A percentile compares a stretch with the other conserved stretches of the same genome.
Evolutionary conservation across 805 yeast species (phyloP).

Genomic region (Pichia californica): DNA sequence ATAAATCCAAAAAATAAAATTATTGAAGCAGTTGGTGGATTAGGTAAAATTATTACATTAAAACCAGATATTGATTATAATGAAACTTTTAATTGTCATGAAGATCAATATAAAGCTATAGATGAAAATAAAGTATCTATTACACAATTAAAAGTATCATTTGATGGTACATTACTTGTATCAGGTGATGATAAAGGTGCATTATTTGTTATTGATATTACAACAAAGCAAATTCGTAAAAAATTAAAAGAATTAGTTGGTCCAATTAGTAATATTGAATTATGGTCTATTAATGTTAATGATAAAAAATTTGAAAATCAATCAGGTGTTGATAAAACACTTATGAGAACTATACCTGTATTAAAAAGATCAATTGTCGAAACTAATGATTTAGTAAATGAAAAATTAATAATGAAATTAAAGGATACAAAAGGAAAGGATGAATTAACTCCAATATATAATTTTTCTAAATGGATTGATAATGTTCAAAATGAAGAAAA

Average conservation of each 20-base stretch:
- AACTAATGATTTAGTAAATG: conserved; percentile 33
- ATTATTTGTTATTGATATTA: conserved; percentile 60
- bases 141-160: conserved; percentile 50
- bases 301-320: conserved; percentile 13
- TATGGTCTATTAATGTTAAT: conserved; percentile 16
- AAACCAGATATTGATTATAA: conserved; percentile 43
- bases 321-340: conserved; percentile 27
- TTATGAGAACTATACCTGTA: conserved; percentile 46
- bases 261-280: conserved; percentile 20
- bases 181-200: conserved; percentile 74
- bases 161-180: conserved; percentile 68
- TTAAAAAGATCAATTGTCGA: conserved; percentile 55
- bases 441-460: conserved; percentile 19
- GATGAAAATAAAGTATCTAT: conserved; percentile 31
- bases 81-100: conserved; percentile 50
- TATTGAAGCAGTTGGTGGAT: conserved; percentile 58
- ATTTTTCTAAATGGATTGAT: conserved; percentile 45
- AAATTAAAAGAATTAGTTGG: conserved; percentile 37
- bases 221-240: conserved; percentile 60
- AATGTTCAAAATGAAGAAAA: conserved; percentile 45
- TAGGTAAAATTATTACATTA: conserved; percentile 43
- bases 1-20: conserved; percentile 30
- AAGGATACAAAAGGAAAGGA: conserved; percentile 6
- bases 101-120: conserved; percentile 20
- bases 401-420: conserved; percentile 37